Base-by-base conservation (phyloP, 805 yeast genomes). In the Tetrapisispora nanseiensis region DNA sequence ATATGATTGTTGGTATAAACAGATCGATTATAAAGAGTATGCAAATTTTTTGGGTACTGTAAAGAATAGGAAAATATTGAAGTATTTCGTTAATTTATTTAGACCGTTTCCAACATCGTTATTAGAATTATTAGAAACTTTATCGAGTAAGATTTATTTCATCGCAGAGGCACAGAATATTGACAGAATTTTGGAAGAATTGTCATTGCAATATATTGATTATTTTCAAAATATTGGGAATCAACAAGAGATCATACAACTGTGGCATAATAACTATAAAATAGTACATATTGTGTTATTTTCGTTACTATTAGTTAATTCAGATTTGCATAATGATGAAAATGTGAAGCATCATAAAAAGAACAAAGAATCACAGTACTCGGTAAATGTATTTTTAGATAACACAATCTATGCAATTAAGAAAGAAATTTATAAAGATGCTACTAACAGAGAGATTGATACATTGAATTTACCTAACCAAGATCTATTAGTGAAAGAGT, bases 121-220 rank as follows among this genome's bases (percentile, higher is more conserved):
- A 36, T 63, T 84, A 33, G 59, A 61, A 2, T 68, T 86, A 1
- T 68, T 86, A 15, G 65, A 86, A 26, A 59, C 61, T 35, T 64
- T 86, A 26, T 85, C 94, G 50, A 70, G 72, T 30, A 74, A 70
- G 49, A 56, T 86, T n/a, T 82, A 80, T 61, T 70, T 86, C 52
- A 76, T 77, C 54, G 95, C 90, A 6, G 95, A 86, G 62, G 78
- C 92, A 3, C 89, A 82, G 52, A 82, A 81, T 52, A 77, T 86
- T 40, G 92, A 85, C 60, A 71, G 84, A 38, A 72, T 86, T 24
- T 64, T 86, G 43, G 80, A 82, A 34, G 70, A 79, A 3, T 80
- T 84, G 54, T 74, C 92, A 16, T 67, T 68, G 40, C 72, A 79
- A 41, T 65, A 76, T 66, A 63, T 73, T 69, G 18, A 63, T 51